These are phyloP conservation scores for Talaromyces borbonicus DNA, from an alignment of 495 filamentous ascomycete genomes.

Conservation along the genomic window DNA sequence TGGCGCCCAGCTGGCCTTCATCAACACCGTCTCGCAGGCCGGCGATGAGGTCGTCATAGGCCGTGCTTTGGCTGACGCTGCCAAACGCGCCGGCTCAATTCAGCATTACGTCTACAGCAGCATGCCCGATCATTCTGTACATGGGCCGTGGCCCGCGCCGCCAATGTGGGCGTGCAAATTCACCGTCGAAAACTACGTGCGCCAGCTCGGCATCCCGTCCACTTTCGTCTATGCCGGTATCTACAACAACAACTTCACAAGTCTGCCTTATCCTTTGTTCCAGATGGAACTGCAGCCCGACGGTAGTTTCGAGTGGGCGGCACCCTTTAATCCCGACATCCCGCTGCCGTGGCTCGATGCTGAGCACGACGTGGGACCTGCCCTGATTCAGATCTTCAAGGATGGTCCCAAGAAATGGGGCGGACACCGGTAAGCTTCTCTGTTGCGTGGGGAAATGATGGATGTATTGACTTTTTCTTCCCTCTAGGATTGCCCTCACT, in stretches of 20 bases:
- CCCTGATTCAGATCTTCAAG: conserved; percentile 90
- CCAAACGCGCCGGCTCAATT: conserved; percentile 66
- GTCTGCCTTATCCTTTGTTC: conserved; percentile 83
- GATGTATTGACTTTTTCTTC: conserved; percentile 5
- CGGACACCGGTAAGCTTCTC: conserved; percentile 54
- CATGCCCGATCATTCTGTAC: conserved; percentile 85
- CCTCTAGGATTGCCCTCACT: conserved; percentile 71
- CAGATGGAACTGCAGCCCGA: conserved; percentile 79
- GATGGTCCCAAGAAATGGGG: conserved; percentile 81
- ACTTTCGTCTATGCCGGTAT: conserved; percentile 95
- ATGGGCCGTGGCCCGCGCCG: conserved; percentile 69
- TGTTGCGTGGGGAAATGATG: background rate
- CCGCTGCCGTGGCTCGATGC: conserved; percentile 94
- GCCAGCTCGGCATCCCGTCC: conserved; percentile 68
- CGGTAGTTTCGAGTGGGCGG: conserved; percentile 86
- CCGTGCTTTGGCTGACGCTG: conserved; percentile 76
- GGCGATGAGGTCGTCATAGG: conserved; percentile 90
- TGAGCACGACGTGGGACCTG: conserved; percentile 93
- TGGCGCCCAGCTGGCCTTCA: conserved; percentile 81
- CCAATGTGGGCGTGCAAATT: conserved; percentile 91
- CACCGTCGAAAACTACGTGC: conserved; percentile 82
- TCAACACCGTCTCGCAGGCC: conserved; percentile 93
- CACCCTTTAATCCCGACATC: conserved; percentile 82
- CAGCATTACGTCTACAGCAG: conserved; percentile 92
- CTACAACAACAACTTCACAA: conserved; percentile 99